A percentile compares a stretch with the other conserved stretches of the same genome.
These are phyloP conservation scores for Penicillium lagena DNA, from an alignment of 495 filamentous ascomycete genomes.

Conservation along the genomic window DNA sequence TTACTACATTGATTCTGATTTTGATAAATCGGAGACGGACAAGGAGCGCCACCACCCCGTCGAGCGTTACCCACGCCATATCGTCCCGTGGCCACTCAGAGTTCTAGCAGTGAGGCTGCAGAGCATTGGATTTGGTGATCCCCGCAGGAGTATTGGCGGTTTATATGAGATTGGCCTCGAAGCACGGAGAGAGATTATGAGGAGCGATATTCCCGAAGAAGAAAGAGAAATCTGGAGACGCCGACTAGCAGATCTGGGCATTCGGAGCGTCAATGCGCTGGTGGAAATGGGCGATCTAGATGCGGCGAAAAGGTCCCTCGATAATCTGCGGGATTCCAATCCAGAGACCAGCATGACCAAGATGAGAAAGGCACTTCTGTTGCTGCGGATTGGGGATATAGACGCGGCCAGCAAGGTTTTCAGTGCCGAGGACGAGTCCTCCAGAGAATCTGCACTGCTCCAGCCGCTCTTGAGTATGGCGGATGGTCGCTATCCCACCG, in stretches of 20 bases:
- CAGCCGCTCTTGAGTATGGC: constrained; percentile 67
- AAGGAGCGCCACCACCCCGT: constrained; percentile 28
- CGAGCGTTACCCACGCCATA: constrained; percentile 33
- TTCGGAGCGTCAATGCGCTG: constrained; percentile 71
- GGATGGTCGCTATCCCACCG: constrained; percentile 63
- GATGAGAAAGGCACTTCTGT: constrained; percentile 57
- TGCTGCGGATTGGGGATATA: constrained; percentile 70
- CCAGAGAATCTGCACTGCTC: constrained; percentile 35
- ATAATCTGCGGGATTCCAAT: constrained; percentile 27
- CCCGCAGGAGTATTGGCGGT: constrained; percentile 74
- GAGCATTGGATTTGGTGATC: constrained; percentile 75
- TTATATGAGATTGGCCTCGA: constrained; percentile 85
- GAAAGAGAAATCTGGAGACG: constrained; percentile 58
- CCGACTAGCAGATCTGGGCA: constrained; percentile 65
- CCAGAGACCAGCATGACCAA: constrained; percentile 28
- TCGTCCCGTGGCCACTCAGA: constrained; percentile 83
- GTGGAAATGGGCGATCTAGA: constrained; percentile 88
- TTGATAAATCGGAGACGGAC: constrained; percentile 16
- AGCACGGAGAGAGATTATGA: constrained; percentile 50
- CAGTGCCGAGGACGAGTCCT: constrained; percentile 7
- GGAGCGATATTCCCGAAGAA: constrained; percentile 13
- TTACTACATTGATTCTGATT: constrained; percentile 51
- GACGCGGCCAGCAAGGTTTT: constrained; percentile 52
- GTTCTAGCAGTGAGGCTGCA: constrained; percentile 77
- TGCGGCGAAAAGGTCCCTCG: constrained; percentile 65